A percentile compares a stretch with the other conserved stretches of the same genome.
Evolutionary conservation across 257 asterid genomes (phyloP).

Genomic region (Apocynum venetum): DNA sequence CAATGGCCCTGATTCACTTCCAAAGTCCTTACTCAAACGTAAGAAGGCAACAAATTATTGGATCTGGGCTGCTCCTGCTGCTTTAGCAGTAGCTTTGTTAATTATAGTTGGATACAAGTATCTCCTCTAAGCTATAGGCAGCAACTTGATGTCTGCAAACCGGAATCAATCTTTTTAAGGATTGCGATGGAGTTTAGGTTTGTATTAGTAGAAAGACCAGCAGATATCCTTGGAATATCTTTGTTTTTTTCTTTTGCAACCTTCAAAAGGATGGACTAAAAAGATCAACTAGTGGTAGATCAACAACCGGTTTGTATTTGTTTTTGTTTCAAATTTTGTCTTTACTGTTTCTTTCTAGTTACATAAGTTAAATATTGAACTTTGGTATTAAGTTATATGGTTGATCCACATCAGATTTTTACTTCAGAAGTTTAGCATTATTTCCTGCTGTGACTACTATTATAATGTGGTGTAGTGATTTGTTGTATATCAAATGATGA

Average conservation of each 20-base stretch:
- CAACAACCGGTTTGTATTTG: slow-evolving; percentile 1
- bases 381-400: neutral
- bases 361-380: neutral
- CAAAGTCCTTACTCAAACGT: slow-evolving; percentile 67
- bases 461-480: no score
- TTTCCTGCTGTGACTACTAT: neutral
- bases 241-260: slow-evolving; percentile 14
- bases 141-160: slow-evolving; percentile 10
- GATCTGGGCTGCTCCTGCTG: slow-evolving; percentile 71
- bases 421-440: no score
- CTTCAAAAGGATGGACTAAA: slow-evolving; percentile 26
- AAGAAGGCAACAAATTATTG: slow-evolving; percentile 73
- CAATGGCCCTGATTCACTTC: slow-evolving; percentile 58
- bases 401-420: neutral
- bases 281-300: slow-evolving; percentile 29
- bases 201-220: slow-evolving; percentile 20
- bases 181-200: slow-evolving; percentile 12
- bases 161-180: slow-evolving; percentile 19
- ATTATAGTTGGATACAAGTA: slow-evolving; percentile 43
- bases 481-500: no score
- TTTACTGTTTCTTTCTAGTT: neutral
- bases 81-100: slow-evolving; percentile 37
- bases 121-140: slow-evolving; percentile 27
- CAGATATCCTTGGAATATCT: slow-evolving; percentile 14
- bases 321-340: slow-evolving; percentile 17